Base-by-base conservation (phyloP, 257 asterid genomes). In the Rhazya stricta region DNA sequence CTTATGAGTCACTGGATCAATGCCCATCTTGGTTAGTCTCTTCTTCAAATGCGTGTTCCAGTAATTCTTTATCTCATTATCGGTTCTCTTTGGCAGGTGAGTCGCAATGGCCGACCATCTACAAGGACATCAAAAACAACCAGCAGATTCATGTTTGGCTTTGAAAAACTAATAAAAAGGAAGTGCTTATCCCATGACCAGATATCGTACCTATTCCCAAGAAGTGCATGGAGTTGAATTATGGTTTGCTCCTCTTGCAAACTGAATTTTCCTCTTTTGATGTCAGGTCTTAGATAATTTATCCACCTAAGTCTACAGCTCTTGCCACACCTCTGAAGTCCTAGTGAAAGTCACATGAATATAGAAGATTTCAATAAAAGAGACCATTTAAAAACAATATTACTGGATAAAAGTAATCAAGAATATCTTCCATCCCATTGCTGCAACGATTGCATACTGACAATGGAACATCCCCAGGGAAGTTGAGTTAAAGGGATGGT, bases 81-180 rank as follows among this genome's bases (percentile, higher is more conserved):
- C 96, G 2, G 96, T 90, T 79, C 97, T 75, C 57, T 91, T 91
- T 0, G 96, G 86, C 54, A 91, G 78, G 77, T 91, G 91, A 13
- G 91, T 88, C 6, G 97, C 96, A 67, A 91, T 91, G 73, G 97
- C 93, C 75, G 97, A 89, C 97, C 97, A 91, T 81, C 97, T 91
- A 76, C 9, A 39, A 7, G n/a, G 45, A 78, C 23, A 67, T 9
- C 21, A 34, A 10, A 60, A 56, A 9, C 13, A 7, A 18, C 5
- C 23, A 50, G 46, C 12, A 48, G 9, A 21, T 29, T 0, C 27
- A 16, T 3, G 8, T 0, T 36, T 46, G 45, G 0, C 3, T 4
- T 18, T 15, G 46, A 43, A 5, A 67, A 36, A 37, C 48, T 2
- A 43, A n/a, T n/a, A n/a, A 8, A 11, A 11, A 34, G 7, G 1